Evolutionary conservation across 495 filamentous ascomycete species (phyloP).

Genomic region (Talaromyces nanjingensis): DNA sequence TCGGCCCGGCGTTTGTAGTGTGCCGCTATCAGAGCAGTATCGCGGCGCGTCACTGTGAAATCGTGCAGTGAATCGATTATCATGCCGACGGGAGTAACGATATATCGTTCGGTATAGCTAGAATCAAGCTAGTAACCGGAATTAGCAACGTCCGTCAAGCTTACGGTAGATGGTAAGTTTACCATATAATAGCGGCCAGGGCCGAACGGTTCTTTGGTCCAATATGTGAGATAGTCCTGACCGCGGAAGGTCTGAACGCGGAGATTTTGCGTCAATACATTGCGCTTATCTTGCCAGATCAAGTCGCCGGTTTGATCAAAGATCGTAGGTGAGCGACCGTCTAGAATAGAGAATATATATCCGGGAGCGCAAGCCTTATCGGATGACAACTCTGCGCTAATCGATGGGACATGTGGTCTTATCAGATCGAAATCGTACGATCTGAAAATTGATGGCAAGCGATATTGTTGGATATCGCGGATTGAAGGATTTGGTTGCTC

Average conservation of each 20-base stretch:
- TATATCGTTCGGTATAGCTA: conserved; percentile 33
- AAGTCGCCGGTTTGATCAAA: conserved; percentile 36
- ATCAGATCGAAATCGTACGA: background rate
- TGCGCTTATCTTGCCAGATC: conserved; percentile 36
- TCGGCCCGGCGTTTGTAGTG: conserved; percentile 43
- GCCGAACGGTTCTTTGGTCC: conserved; percentile 45
- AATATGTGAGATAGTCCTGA: conserved; percentile 45
- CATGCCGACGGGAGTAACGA: conserved; percentile 27
- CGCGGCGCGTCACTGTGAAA: conserved; percentile 34
- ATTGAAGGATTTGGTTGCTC: background rate
- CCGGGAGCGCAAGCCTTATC: conserved; percentile 11
- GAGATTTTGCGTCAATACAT: conserved; percentile 39
- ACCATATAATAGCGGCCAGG: conserved; percentile 49
- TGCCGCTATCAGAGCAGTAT: conserved; percentile 45
- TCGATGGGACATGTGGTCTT: background rate
- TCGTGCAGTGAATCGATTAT: conserved; percentile 38
- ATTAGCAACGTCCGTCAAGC: background rate
- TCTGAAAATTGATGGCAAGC: background rate
- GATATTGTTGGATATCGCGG: background rate
- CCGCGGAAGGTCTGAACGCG: conserved; percentile 38
- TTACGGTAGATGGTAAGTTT: conserved; percentile 8
- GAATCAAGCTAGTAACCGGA: conserved; percentile 32
- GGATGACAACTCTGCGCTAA: background rate
- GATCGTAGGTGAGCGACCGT: conserved; percentile 40
- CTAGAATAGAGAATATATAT: conserved; percentile 38